A percentile compares a stretch with the other conserved stretches of the same genome.
phyloP scores from a whole-genome alignment of 768 basidiomycete genomes.

The Naganishia vishniacii region DNA sequence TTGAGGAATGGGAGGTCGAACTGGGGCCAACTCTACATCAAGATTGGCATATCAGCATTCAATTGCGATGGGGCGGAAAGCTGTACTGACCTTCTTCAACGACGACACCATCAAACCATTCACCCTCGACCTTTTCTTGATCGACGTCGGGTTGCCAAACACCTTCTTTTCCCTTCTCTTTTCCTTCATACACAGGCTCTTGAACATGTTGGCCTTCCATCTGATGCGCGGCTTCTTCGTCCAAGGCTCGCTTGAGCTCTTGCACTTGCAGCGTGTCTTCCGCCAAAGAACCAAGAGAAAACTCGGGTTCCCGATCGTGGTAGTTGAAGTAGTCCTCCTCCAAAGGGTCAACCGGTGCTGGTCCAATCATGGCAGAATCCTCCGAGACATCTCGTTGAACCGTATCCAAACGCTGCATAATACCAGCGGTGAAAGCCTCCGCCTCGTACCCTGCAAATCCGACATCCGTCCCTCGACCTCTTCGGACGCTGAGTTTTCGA shows the following conservation, averaged over 20 bases:
- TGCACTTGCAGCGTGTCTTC: constrained; percentile 5
- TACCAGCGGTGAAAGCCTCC: neutral
- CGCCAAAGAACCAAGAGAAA: neutral
- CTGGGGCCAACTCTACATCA: too few species aligned
- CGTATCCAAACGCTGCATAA: constrained; percentile 8
- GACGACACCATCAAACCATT: constrained; percentile 8
- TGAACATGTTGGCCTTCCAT: neutral
- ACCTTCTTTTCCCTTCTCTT: constrained; percentile 1
- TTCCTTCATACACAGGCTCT: neutral
- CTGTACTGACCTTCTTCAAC: constrained; percentile 1
- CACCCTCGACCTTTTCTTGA: constrained; percentile 18
- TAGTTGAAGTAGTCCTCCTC: constrained; percentile 16
- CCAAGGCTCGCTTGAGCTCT: constrained; percentile 2
- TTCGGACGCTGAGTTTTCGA: neutral
- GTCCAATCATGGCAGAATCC: too few species aligned
- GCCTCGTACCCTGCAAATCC: constrained; percentile 9
- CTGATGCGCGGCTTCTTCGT: constrained; percentile 3
- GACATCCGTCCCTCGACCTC: constrained; percentile 11
- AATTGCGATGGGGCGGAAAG: neutral
- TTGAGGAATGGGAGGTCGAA: constrained; percentile 24
- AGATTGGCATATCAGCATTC: neutral
- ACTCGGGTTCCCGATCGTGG: neutral
- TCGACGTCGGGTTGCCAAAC: constrained; percentile 1
- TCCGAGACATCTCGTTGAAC: neutral
- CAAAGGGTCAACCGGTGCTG: too few species aligned